Base-by-base conservation (phyloP, 2,329 filamentous ascomycete species). In the Colletotrichum caudatum region DNA sequence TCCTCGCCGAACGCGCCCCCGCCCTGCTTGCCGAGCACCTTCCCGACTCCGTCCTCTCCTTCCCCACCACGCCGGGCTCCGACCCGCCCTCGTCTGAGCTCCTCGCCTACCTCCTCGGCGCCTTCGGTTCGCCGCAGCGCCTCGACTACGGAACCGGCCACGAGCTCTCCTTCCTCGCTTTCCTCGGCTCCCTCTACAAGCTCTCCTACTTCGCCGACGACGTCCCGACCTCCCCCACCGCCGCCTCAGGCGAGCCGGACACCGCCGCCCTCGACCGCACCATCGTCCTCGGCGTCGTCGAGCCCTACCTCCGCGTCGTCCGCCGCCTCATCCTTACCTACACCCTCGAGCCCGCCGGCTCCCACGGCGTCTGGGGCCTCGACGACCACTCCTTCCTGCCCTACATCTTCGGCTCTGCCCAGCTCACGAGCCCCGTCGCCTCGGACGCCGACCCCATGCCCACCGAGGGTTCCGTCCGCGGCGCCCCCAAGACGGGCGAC, bases 311-410 rank as follows among this genome's bases (percentile, higher is more conserved):
- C n/a, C 84, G 85, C 41, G 91, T 98, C 2, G 86, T 97, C 57
- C 91, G 96, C 50, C 90, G 88, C 53, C 86, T 99, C 12, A 98
- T 99, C 76, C 85, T 94, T 62, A 95, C 91, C 2, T 99, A 98
- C 80, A 98, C 92, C 0, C 89, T 99, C 26, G 96, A 99, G 79
- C 96, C 96, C 5, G 96, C 96, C 7, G 96, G 96, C 2, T 97
- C 95, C 1, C 96, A 98, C 79, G 96, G 96, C 3, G 96, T 99
- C 26, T 99, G 96, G 96, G 96, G 96, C 26, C 87, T 99, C n/a
- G 96, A 99, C 79, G 96, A 99, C 80, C 95, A 99, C 82, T 95
- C 91, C 11, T 98, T 99, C 80, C 81, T 96, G 35, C 93, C 96
- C 0, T 99, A 98, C 81, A 94, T 99, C 68, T 95, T 98, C 74